Percentiles rank a stretch among this genome's conserved stretches.
Conservation (phyloP, 768 basidiomycete genomes). For the Glaciozyma martinii region DNA sequence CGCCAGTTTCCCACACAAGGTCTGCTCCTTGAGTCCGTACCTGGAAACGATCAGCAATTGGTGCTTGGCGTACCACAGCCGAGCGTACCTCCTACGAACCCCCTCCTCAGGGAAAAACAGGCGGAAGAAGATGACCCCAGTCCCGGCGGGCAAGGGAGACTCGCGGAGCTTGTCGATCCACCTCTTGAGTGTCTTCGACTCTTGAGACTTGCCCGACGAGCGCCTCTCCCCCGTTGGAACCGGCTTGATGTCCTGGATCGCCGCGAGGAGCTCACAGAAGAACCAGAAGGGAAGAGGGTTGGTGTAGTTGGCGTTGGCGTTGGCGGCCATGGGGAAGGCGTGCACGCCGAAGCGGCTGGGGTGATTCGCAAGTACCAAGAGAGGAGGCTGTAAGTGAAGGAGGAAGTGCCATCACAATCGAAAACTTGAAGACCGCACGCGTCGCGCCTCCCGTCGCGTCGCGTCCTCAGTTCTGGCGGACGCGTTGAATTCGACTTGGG, state of each 20-base stretch:
- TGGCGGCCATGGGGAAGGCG: neutral
- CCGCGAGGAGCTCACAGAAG: slow-evolving; percentile 25
- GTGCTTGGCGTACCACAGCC: neutral
- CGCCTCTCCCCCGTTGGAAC: neutral
- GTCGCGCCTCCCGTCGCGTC: neutral
- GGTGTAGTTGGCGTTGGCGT: no score
- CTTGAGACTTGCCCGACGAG: neutral
- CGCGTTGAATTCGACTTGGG: no score
- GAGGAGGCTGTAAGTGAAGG: neutral
- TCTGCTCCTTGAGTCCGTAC: slow-evolving; percentile 57
- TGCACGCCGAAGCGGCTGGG: neutral
- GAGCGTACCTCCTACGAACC: slow-evolving; percentile 51
- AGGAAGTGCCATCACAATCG: neutral
- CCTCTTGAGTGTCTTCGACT: slow-evolving; percentile 10
- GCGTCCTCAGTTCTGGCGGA: no score
- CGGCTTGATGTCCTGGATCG: slow-evolving; percentile 12
- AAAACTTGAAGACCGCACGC: neutral
- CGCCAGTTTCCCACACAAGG: slow-evolving; percentile 49
- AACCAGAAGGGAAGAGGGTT: slow-evolving; percentile 19
- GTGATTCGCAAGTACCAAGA: neutral
- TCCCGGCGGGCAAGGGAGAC: slow-evolving; percentile 45
- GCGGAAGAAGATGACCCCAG: slow-evolving; percentile 56
- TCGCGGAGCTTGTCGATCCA: slow-evolving; percentile 18
- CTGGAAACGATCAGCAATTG: neutral
- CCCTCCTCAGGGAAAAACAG: slow-evolving; percentile 83